Evolutionary conservation across 257 asterid genomes (phyloP).

Genomic region (Petunia axillaris): DNA sequence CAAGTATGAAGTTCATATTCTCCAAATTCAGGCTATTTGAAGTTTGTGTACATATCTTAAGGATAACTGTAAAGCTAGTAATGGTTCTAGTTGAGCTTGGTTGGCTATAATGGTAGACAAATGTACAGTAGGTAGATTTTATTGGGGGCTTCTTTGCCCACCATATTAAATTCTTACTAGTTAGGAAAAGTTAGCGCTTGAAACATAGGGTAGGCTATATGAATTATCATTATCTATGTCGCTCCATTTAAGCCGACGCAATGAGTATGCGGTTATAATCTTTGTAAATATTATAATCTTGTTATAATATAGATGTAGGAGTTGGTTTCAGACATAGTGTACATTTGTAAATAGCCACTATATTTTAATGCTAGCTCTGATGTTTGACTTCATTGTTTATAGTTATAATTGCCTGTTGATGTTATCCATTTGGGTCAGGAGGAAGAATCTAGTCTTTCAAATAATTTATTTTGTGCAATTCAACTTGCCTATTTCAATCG

Average conservation of each 20-base stretch:
- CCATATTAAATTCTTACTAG: neutral
- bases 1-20: slow-evolving; percentile 13
- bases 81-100: slow-evolving; percentile 17
- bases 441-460: neutral
- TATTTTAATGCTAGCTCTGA: neutral
- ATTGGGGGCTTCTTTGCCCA: neutral
- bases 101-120: neutral
- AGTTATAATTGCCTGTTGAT: neutral
- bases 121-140: neutral
- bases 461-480: neutral
- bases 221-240: neutral
- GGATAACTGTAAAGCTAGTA: slow-evolving; percentile 18
- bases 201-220: neutral
- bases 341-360: neutral
- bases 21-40: neutral
- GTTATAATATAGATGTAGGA: neutral
- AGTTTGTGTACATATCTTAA: slow-evolving; percentile 38
- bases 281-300: no score
- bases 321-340: neutral
- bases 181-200: neutral
- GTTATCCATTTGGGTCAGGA: slow-evolving; percentile 11
- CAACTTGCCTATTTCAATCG: neutral
- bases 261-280: no score
- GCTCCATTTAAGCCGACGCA: neutral
- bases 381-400: neutral